Evolutionary conservation across 2,329 filamentous ascomycete species (phyloP).

Genomic region (Cercospora sojina): DNA sequence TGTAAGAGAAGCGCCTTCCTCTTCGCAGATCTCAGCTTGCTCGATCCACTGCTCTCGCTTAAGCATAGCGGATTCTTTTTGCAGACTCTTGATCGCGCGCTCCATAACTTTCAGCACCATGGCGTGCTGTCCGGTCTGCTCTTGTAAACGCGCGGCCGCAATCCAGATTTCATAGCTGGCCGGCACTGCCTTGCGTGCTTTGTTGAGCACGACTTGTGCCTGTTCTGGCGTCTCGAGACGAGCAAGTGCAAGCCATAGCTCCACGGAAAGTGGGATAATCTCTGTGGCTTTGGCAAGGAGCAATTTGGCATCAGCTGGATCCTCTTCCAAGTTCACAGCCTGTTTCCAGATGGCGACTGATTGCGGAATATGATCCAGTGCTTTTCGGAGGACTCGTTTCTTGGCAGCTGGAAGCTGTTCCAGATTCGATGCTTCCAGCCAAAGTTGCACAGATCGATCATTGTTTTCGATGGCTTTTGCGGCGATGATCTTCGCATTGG

Average conservation of each 20-base stretch:
- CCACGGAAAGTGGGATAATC: conserved; percentile 87
- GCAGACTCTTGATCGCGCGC: conserved; percentile 82
- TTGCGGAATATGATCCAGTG: conserved; percentile 87
- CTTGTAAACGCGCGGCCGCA: conserved; percentile 82
- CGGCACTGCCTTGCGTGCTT: conserved; percentile 87
- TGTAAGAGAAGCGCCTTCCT: conserved; percentile 82
- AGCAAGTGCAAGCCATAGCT: conserved; percentile 91
- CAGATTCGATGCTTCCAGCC: conserved; percentile 93
- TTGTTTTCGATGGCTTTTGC: conserved; percentile 92
- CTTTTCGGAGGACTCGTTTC: conserved; percentile 88
- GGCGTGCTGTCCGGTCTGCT: conserved; percentile 78
- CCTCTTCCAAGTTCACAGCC: conserved; percentile 90
- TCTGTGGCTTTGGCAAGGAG: conserved; percentile 93
- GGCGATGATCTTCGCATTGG: conserved; percentile 94
- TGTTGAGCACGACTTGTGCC: conserved; percentile 92
- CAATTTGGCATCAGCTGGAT: conserved; percentile 80
- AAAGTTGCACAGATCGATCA: conserved; percentile 80
- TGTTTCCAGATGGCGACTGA: conserved; percentile 98
- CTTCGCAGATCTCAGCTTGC: conserved; percentile 92
- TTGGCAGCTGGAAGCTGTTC: conserved; percentile 80
- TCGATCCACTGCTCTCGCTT: conserved; percentile 96
- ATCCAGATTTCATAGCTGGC: conserved; percentile 97
- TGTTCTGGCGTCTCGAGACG: conserved; percentile 86
- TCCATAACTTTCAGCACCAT: conserved; percentile 88
- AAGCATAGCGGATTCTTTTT: conserved; percentile 90